A percentile compares a stretch with the other conserved stretches of the same genome.
Conservation (phyloP, 805 yeast species). For the Suhomyces xylopsoci region DNA sequence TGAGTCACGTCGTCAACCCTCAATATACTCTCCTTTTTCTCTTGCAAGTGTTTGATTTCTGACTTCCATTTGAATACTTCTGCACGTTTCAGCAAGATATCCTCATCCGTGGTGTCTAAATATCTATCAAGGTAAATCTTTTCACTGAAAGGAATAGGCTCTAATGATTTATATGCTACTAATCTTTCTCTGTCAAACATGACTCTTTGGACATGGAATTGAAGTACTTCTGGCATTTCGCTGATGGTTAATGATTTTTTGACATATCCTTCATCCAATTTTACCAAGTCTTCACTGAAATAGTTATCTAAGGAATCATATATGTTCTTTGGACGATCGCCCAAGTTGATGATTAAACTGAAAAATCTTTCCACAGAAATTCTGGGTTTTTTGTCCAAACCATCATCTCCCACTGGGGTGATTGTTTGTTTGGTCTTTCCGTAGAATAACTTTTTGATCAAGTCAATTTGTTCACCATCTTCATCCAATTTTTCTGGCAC, state of each 20-base stretch:
- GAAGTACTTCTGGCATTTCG: constrained; percentile 75
- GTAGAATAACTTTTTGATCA: constrained; percentile 75
- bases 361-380: constrained; percentile 65
- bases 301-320: constrained; percentile 88
- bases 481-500: constrained; percentile 60
- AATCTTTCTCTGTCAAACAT: constrained; percentile 74
- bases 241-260: constrained; percentile 70
- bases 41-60: constrained; percentile 44
- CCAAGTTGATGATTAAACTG: constrained; percentile 78
- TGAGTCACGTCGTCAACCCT: constrained; percentile 37
- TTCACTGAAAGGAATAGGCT: constrained; percentile 78
- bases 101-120: constrained; percentile 62
- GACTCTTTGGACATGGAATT: constrained; percentile 91
- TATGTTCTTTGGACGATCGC: constrained; percentile 82
- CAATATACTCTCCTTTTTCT: constrained; percentile 41
- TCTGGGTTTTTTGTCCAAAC: constrained; percentile 33
- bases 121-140: constrained; percentile 84
- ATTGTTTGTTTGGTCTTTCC: constrained; percentile 83
- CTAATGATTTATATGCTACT: constrained; percentile 77
- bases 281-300: constrained; percentile 70
- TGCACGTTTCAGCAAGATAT: constrained; percentile 48
- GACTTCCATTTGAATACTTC: constrained; percentile 64
- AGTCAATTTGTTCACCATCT: constrained; percentile 80
- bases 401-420: constrained; percentile 45
- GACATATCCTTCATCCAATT: constrained; percentile 68